Conservation (phyloP, 495 filamentous ascomycete species). For the Aspergillus nanangensis region DNA sequence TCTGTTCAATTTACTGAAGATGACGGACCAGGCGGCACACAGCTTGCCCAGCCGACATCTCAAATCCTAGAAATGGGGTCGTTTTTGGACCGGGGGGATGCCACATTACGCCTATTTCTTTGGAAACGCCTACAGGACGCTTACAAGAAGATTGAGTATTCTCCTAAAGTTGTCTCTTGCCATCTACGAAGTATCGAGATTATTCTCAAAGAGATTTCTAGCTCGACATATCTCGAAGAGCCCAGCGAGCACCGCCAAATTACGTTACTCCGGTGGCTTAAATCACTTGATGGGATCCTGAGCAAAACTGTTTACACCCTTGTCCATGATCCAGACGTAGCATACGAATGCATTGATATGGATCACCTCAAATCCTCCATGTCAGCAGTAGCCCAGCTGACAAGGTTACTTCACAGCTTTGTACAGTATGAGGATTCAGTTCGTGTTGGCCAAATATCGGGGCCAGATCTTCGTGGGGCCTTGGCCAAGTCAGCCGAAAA, state of each 20-base stretch:
- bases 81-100: constrained; percentile 75
- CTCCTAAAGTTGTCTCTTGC: constrained; percentile 82
- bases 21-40: constrained; percentile 9
- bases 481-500: constrained; percentile 44
- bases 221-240: constrained; percentile 55
- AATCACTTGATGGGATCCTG: constrained; percentile 70
- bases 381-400: constrained; percentile 59
- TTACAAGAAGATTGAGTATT: constrained; percentile 76
- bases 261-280: constrained; percentile 68
- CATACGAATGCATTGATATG: constrained; percentile 81
- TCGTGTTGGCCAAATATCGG: constrained; percentile 60
- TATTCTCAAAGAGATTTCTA: constrained; percentile 68
- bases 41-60: constrained; percentile 12
- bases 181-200: constrained; percentile 79
- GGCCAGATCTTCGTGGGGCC: constrained; percentile 34
- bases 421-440: constrained; percentile 79
- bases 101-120: constrained; percentile 75
- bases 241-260: constrained; percentile 58
- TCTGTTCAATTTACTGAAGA: constrained; percentile 42
- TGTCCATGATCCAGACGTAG: constrained; percentile 58
- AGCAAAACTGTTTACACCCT: constrained; percentile 58
- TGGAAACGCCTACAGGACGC: constrained; percentile 86
- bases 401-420: constrained; percentile 70
- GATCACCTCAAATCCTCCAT: constrained; percentile 67
- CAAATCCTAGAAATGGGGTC: constrained; percentile 69